Evolutionary conservation across 208 protist genomes (phyloP), one percentile per base, ranked within the genome.

Genomic region (Acanthamoeba sp.): DNA sequence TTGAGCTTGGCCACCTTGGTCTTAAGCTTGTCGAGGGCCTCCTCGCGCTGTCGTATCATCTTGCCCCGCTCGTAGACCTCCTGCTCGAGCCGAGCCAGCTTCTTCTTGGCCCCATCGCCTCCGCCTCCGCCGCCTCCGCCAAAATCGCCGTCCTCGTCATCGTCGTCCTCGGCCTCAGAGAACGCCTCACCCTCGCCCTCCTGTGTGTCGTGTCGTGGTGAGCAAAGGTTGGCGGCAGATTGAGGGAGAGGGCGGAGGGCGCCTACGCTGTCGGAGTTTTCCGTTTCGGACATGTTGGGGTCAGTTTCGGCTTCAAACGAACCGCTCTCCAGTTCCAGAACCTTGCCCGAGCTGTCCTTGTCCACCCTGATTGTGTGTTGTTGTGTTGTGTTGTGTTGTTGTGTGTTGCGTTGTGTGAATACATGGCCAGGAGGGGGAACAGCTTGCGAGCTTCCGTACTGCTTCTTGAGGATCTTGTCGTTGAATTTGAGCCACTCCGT

Each of bases 291-390:
- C 62, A 93, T 93, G 66, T 93, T 59, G 40, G 88, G 88, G n/a
- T 93, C 88, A 14, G 88, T 93, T 78, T 93, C 88, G 45, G 64
- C 88, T 57, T 93, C 88, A 50, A 93, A 93, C n/a, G 55, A 55
- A 5, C 88, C 88, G 45, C 42, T 42, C 14, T 80, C 55, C 22
- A 78, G 20, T 14, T 71, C 55, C 9, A 93, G 36, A 7, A 80
- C 50, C 40, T 80, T 73, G 14, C 29, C 27, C 27, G 88, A 93
- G 12, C 62, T n/a, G 24, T 50, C 59, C 57, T 93, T 80, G 40
- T 78, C 62, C 29, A 93, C 38, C 42, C 62, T 93, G 14, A 14
- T 50, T 50, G 45, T 7, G 18, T 50, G 1, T 6, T 10, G 45
- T 50, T 14, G 45, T 50, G 45, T 18, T 5, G 29, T 24, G 29